Base-by-base conservation (phyloP, 2,329 filamentous ascomycete genomes). In the Paramyrothecium sp. region DNA sequence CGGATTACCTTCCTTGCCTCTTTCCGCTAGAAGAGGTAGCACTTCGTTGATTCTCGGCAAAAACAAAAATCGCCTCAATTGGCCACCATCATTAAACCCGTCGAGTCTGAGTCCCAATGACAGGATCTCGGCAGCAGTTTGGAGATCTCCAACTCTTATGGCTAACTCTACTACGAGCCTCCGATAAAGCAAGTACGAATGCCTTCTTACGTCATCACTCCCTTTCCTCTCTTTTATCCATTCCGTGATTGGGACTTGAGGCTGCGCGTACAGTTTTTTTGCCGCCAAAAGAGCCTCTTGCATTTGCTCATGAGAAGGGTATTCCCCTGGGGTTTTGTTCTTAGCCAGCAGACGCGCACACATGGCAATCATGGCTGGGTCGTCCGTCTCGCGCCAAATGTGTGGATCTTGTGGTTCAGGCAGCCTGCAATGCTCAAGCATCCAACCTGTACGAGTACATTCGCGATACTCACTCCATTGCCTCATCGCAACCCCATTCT, bases 361-460 rank as follows among this genome's bases (percentile, higher is more conserved):
- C 44, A 55, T 55, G 20, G 44, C 54, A 21, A 55, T 55, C 46
- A 51, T 55, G 23, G 54, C 19, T 3, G n/a, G 22, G 17, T 55
- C 54, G 23, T 55, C 54, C 22, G 54, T 55, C 46, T 55, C 54
- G n/a, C 46, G 54, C 54, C 54, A 55, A 11, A 16, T 51, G 20
- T 51, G 54, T 16, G 54, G 54, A 34, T 55, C 54, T 12, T 33
- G 19, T 4, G 54, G 54, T 44, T 55, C 54, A 5, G 54, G 46
- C 54, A 55, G 33, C 20, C 38, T 51, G 54, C 54, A 55, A 26
- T 55, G 54, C 13, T 55, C 54, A 11, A 55, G 54, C 54, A 55
- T 55, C 54, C 54, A 55, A 22, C 54, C 54, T 20, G 54, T 55
- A 20, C 54, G 54, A 13, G 54, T 55, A 44, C 54, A 55, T 22